phyloP scores from a whole-genome alignment of 345 rosid species.

The Isatis tinctoria region DNA sequence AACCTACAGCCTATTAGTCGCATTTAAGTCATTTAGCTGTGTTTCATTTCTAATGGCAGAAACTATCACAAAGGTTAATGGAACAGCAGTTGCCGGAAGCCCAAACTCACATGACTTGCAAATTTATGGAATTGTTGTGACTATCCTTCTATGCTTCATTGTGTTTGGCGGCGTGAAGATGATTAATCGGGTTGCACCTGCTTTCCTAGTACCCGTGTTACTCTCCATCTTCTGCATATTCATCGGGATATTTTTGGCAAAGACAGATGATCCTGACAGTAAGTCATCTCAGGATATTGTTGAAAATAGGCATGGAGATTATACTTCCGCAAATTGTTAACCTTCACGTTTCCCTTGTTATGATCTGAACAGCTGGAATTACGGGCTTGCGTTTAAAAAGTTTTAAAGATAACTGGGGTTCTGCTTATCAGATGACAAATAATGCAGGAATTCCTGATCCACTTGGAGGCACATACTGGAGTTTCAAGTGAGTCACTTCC shows the following conservation, averaged over 20 bases:
- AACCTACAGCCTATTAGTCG: not conserved
- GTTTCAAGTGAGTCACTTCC: slow-evolving; percentile 66
- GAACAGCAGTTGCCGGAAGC: slow-evolving; percentile 48
- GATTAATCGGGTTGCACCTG: slow-evolving; percentile 98
- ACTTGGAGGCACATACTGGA: slow-evolving; percentile 71
- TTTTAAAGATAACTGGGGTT: slow-evolving; percentile 86
- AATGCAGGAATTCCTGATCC: slow-evolving; percentile 92
- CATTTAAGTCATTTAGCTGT: slow-evolving; percentile 1
- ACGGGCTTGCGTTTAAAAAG: slow-evolving; percentile 80
- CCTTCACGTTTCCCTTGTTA: slow-evolving; percentile 5
- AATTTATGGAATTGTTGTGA: slow-evolving; percentile 89
- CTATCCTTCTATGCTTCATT: slow-evolving; percentile 83
- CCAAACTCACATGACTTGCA: slow-evolving; percentile 92
- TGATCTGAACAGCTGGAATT: slow-evolving; percentile 62
- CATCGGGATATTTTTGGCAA: slow-evolving; percentile 64
- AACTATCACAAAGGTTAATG: slow-evolving; percentile 69
- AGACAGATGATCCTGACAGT: slow-evolving; percentile 71
- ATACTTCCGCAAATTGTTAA: not conserved
- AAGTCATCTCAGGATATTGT: slow-evolving; percentile 29
- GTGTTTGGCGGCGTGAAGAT: slow-evolving; percentile 99
- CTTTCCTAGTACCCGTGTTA: slow-evolving; percentile 90
- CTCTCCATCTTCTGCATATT: slow-evolving; percentile 90
- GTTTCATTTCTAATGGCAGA: slow-evolving; percentile 44
- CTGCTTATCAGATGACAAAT: slow-evolving; percentile 87
- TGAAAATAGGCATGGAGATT: not conserved